Evolutionary conservation across 129 eudicot genomes (phyloP), one percentile per base, ranked within the genome.

Genomic region (Chrysanthemum makinoi): DNA sequence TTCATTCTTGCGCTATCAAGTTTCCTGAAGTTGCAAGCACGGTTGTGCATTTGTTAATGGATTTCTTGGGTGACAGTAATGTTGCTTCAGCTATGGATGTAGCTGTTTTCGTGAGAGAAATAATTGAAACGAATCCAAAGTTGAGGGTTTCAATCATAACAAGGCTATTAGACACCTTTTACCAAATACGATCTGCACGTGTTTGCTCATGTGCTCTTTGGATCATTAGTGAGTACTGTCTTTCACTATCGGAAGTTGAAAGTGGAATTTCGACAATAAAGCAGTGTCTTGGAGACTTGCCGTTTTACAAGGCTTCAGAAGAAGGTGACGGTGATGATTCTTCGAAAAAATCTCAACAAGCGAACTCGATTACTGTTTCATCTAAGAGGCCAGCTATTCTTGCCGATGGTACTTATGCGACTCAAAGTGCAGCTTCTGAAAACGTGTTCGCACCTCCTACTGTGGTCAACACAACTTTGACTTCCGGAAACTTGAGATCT

Each of bases 71-170:
- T 39, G 98, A 94, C 75, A 89, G 85, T 72, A 94, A 94, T 26
- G 89, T 90, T 75, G 96, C 96, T 74, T 94, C 98, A 17, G 98
- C 97, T n/a, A 80, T 94, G 93, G 97, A 94, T 75, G 98, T 94
- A 39, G 97, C 76, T 70, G 91, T 94, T 61, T 94, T 94, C 65
- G 97, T 94, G 15, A 78, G 98, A 17, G 98, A 94, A 82, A 89
- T 94, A 44, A 94, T 87, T 57, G 98, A 94, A 84, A 89, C 96
- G 2, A 89, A 94, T 75, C 94, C 97, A 9, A 89, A 87, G 73
- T 82, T 94, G 59, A 80, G 97, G 81, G 97, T 94, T 63, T 94
- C 98, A 1, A 94, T 89, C 15, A 83, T 87, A 68, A 89, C 97
- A 7, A 80, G 98, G 77, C 79, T 94, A 19, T 75, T 94, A 50